These are phyloP conservation scores for Candida mesenterica DNA, from an alignment of 1,139 yeast genomes.

Conservation along the genomic window DNA sequence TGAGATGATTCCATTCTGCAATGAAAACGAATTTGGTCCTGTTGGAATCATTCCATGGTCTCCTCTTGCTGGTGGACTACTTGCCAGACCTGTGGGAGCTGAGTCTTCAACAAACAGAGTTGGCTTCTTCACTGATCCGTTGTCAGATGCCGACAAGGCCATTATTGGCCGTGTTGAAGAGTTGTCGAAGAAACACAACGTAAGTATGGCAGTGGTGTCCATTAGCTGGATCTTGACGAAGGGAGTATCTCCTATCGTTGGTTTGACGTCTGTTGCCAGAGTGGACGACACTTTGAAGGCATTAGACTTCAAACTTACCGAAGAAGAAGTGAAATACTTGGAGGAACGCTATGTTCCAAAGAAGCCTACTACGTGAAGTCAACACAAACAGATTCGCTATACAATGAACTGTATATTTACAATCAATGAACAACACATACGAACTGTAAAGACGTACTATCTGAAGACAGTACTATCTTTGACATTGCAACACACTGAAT, in stretches of 20 bases:
- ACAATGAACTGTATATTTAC: too few species aligned
- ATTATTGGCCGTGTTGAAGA: constrained; percentile 53
- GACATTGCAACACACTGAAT: too few species aligned
- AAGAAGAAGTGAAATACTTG: constrained; percentile 44
- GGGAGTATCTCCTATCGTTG: constrained; percentile 55
- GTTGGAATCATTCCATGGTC: constrained; percentile 55
- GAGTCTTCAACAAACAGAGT: constrained; percentile 19
- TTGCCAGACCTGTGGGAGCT: constrained; percentile 37
- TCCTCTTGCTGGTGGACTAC: constrained; percentile 47
- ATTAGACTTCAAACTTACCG: constrained; percentile 38
- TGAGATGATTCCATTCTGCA: constrained; percentile 56
- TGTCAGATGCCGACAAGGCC: constrained; percentile 26
- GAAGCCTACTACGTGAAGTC: too few species aligned
- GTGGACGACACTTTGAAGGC: constrained; percentile 54
- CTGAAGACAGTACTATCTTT: too few species aligned
- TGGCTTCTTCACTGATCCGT: constrained; percentile 9
- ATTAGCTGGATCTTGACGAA: constrained; percentile 55
- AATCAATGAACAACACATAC: too few species aligned
- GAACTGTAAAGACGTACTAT: too few species aligned
- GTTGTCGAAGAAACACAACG: constrained; percentile 41
- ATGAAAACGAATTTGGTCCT: constrained; percentile 31
- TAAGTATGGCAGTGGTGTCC: constrained; percentile 53
- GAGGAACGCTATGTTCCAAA: constrained; percentile 46
- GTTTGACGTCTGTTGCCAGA: constrained; percentile 47
- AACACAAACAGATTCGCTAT: too few species aligned